Percentiles rank a stretch among this genome's conserved stretches.
phyloP scores from a whole-genome alignment of 306 rosid genomes.

The Astragalus membranaceus region DNA sequence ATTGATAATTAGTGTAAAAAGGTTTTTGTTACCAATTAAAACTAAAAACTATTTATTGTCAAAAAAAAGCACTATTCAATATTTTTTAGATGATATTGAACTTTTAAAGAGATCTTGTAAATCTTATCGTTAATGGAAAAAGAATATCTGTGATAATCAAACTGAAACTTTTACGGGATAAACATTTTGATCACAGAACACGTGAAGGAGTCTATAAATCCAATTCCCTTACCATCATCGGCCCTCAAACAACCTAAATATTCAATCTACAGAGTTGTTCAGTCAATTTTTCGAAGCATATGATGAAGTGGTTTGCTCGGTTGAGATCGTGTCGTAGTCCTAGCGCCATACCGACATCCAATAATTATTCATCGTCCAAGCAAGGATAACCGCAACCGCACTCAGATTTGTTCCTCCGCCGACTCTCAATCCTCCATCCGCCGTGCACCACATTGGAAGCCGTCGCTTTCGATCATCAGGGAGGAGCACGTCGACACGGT shows the following conservation, averaged over 20 bases:
- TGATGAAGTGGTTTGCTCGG: background rate
- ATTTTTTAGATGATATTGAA: too few species aligned
- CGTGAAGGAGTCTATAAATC: background rate
- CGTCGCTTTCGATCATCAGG: constrained; percentile 9
- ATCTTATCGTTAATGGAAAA: background rate
- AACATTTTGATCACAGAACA: too few species aligned
- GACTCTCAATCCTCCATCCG: background rate
- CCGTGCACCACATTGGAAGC: background rate
- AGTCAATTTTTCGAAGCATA: background rate
- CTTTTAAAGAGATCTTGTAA: too few species aligned
- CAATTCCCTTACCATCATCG: background rate
- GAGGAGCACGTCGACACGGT: constrained; percentile 3
- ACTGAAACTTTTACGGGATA: background rate
- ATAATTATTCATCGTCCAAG: background rate
- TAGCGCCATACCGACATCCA: background rate
- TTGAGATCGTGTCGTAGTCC: background rate
- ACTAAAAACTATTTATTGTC: too few species aligned
- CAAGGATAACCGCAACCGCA: background rate
- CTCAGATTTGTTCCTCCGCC: background rate
- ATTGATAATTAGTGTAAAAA: too few species aligned
- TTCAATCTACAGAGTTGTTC: background rate
- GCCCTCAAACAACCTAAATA: background rate
- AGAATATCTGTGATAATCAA: too few species aligned
- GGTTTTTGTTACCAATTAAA: too few species aligned
- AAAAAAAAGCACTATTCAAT: too few species aligned